Evolutionary conservation across 2,329 filamentous ascomycete species (phyloP), one percentile per base, ranked within the genome.

Genomic region (Neofusicoccum laricinum): DNA sequence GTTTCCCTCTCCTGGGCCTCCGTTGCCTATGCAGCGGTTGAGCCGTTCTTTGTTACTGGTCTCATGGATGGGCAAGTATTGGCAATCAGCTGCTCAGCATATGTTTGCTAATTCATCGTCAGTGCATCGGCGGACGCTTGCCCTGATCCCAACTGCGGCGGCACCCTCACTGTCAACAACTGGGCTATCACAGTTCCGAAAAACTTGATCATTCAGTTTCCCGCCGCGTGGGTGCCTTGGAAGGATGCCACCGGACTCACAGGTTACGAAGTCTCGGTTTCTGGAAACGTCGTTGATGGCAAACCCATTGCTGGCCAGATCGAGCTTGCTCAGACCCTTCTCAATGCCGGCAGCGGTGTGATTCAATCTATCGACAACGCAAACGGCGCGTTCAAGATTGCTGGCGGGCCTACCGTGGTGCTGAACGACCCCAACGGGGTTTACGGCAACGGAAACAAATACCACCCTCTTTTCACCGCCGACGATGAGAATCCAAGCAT

Each of bases 171-270:
- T 0, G 77, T 84, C 57, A 81, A 81, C 51, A 80, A 80, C 0
- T 81, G 78, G 67, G 73, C 68, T 15, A 77, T 84, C 50, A 75
- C 70, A 10, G 79, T 84, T 2, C 82, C 82, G 3, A 77, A 82
- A 70, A 84, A 84, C 65, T 67, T 84, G 25, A 76, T 82, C 8
- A 80, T 82, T 3, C 77, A 82, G 57, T 83, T 84, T 45, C 82
- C 81, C 0, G 79, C 77, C 3, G 76, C 78, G 12, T 82, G 76
- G 67, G 75, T 82, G 30, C 79, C 81, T 0, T 84, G 76, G 48
- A 68, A 65, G 4, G 65, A 75, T 11, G 72, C 68, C 25, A 69
- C 67, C 11, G 64, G 65, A 30, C n/a, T 43, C 32, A 45, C 3
- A 17, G 21, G 21, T 4, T 43, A 58, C 21, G 53, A 58, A 64